phyloP scores from a whole-genome alignment of 1,284 basidiomycete species.

The Cutaneotrichosporon sp. region DNA sequence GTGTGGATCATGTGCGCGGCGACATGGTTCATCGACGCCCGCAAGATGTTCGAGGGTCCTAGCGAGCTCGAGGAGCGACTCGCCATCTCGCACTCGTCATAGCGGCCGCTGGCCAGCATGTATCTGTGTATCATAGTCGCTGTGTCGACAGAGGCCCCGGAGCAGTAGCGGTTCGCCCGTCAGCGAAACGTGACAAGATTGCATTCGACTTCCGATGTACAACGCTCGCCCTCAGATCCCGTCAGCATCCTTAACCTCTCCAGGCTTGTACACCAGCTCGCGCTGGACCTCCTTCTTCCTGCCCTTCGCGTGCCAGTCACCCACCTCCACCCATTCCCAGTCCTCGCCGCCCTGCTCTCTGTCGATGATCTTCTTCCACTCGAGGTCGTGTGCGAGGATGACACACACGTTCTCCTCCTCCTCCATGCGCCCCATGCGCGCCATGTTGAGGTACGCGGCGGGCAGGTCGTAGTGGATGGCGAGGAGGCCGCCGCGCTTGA shows the following conservation, averaged over 20 bases:
- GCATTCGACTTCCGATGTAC: neutral
- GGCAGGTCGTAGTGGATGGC: slow-evolving; percentile 24
- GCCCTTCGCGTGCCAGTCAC: slow-evolving; percentile 21
- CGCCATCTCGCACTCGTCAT: slow-evolving; percentile 1
- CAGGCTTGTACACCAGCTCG: slow-evolving; percentile 19
- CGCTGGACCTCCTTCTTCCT: slow-evolving; percentile 13
- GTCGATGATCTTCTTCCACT: slow-evolving; percentile 24
- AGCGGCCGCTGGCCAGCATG: slow-evolving; percentile 13
- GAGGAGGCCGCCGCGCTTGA: slow-evolving; percentile 18
- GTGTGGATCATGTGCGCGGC: slow-evolving; percentile 39
- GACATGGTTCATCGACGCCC: slow-evolving; percentile 50
- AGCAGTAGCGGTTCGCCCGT: too few species aligned
- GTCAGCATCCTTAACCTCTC: slow-evolving; percentile 3
- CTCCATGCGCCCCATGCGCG: slow-evolving; percentile 26
- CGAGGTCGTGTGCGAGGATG: slow-evolving; percentile 25
- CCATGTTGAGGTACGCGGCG: slow-evolving; percentile 24
- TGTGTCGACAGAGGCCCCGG: too few species aligned
- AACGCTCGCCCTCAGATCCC: neutral
- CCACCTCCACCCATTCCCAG: slow-evolving; percentile 23
- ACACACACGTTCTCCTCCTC: slow-evolving; percentile 23
- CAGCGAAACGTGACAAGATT: neutral
- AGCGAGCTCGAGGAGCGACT: slow-evolving; percentile 7
- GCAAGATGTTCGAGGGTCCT: slow-evolving; percentile 50
- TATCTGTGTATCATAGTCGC: too few species aligned
- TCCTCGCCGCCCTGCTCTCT: slow-evolving; percentile 13